Conservation (phyloP, 768 basidiomycete genomes). For the Harrya chromipes region DNA sequence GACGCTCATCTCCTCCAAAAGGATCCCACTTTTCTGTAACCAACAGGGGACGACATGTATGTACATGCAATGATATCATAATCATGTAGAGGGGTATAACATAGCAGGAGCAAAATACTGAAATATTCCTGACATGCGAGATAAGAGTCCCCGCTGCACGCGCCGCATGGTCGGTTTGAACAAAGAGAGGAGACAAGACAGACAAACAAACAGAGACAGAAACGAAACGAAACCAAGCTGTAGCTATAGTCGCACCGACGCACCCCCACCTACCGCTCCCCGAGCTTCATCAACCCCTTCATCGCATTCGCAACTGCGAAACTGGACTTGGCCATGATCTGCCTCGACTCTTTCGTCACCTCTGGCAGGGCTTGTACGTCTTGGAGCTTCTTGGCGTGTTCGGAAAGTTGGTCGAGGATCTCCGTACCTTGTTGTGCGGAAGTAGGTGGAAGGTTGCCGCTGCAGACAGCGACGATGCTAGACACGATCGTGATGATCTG, state of each 20-base stretch:
- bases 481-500: conserved; percentile 98
- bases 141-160: background rate
- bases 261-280: conserved; percentile 19
- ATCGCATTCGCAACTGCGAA: conserved; percentile 96
- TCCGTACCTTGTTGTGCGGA: conserved; percentile 72
- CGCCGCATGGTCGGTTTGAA: conserved; percentile 3
- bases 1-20: too few relatives aligned
- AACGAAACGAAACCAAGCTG: background rate
- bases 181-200: background rate
- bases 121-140: conserved; percentile 6
- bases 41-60: background rate
- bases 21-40: background rate
- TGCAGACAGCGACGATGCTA: conserved; percentile 94
- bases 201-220: background rate
- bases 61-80: conserved; percentile 1
- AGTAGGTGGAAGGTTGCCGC: conserved; percentile 79
- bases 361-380: conserved; percentile 82
- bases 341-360: conserved; percentile 88
- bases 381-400: conserved; percentile 86
- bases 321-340: conserved; percentile 94
- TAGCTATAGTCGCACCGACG: too few relatives aligned
- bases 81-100: conserved; percentile 9
- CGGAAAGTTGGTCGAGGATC: conserved; percentile 76
- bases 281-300: conserved; percentile 87
- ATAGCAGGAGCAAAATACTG: conserved; percentile 13